Percentiles rank a stretch among this genome's conserved stretches.
Evolutionary conservation across 2,329 filamentous ascomycete species (phyloP).

Genomic region (Emergomyces africanus): DNA sequence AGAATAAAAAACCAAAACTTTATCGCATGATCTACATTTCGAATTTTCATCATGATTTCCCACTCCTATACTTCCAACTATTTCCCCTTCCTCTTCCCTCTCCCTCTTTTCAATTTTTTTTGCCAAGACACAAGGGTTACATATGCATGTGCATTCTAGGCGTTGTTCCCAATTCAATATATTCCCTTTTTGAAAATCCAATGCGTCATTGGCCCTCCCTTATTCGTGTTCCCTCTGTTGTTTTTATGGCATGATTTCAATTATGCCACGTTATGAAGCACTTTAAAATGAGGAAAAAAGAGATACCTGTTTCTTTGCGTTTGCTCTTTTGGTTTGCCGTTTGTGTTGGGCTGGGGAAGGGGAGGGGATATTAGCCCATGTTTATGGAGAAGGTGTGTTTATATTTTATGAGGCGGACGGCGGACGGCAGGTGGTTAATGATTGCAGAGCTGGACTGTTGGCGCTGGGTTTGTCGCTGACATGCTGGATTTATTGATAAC

Average conservation of each 20-base stretch:
- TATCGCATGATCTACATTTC: not conserved
- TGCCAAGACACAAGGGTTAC: not conserved
- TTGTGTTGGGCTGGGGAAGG: not conserved
- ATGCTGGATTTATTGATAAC: not conserved
- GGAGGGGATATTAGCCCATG: not conserved
- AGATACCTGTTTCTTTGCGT: not conserved
- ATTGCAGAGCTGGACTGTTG: not conserved
- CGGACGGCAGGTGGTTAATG: not conserved
- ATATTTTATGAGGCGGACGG: not conserved
- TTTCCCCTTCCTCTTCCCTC: not conserved
- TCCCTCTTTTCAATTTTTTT: not conserved
- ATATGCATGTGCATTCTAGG: constrained; percentile 1
- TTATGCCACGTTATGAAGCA: not conserved
- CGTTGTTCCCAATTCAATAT: not conserved
- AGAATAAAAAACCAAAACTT: not conserved
- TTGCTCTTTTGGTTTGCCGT: not conserved
- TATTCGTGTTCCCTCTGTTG: not conserved
- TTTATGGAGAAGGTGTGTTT: not conserved
- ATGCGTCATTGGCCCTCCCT: not conserved
- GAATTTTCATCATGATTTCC: not conserved
- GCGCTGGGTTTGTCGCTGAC: not conserved
- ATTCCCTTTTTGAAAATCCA: not conserved
- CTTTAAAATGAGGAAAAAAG: not conserved
- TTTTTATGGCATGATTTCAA: not conserved
- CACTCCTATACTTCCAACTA: not conserved